Evolutionary conservation across 352 stramenopile genomes (phyloP).

Genomic region (Globisporangium solare): DNA sequence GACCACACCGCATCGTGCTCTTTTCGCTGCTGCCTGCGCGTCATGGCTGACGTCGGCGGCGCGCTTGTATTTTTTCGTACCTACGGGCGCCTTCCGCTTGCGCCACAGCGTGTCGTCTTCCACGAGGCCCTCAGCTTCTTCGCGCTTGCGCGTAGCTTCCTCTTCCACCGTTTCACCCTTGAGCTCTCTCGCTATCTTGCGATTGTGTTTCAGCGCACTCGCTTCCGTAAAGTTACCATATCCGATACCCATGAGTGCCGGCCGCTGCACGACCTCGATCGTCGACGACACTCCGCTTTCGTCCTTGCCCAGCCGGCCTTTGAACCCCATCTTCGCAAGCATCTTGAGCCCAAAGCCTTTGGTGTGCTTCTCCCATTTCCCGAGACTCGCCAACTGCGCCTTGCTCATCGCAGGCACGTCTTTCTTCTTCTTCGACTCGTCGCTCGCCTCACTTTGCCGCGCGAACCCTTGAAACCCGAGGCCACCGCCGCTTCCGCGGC

Average conservation of each 20-base stretch:
- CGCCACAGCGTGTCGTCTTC: conserved; percentile 82
- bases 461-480: conserved; percentile 5
- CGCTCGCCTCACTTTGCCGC: background rate
- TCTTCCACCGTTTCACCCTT: conserved; percentile 63
- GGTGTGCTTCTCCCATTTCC: conserved; percentile 93
- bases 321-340: conserved; percentile 96
- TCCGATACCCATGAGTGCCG: conserved; percentile 90
- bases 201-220: conserved; percentile 90
- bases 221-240: conserved; percentile 93
- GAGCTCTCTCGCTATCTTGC: conserved; percentile 89
- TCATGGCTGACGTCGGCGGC: conserved; percentile 63
- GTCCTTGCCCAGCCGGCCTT: conserved; percentile 89
- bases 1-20: conserved; percentile 63
- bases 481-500: background rate
- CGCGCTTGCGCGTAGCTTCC: conserved; percentile 20
- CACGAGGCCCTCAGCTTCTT: conserved; percentile 22
- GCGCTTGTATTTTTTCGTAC: conserved; percentile 52
- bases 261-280: conserved; percentile 92
- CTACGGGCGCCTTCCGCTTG: conserved; percentile 51
- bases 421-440: conserved; percentile 17
- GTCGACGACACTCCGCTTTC: conserved; percentile 90
- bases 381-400: conserved; percentile 8
- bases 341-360: conserved; percentile 96
- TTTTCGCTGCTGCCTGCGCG: conserved; percentile 30
- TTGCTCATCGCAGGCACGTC: conserved; percentile 8